Base-by-base conservation (phyloP, 805 yeast species). In the Schwanniomyces yamadae region DNA sequence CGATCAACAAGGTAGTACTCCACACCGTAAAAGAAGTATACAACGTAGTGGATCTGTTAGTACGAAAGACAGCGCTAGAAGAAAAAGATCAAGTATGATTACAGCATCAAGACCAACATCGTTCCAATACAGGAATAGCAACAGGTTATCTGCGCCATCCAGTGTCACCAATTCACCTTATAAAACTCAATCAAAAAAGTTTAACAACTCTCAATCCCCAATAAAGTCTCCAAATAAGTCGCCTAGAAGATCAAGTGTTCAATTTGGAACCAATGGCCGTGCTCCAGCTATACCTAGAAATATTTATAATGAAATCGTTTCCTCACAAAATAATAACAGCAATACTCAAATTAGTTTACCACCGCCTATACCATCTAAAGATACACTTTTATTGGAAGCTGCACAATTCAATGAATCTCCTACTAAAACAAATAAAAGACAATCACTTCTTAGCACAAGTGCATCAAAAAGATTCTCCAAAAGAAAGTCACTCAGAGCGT, bases 361-460 rank as follows among this genome's bases (percentile, higher is more conserved):
- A 6, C 71, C 72, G 11, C 50, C 70, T 2, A 52, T 65, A 35
- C 72, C 72, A 5, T 61, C 71, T n/a, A 66, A 67, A 31, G 72
- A 65, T 34, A 46, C 45, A 25, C 43, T 52, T 23, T 48, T 59
- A 27, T 37, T 57, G 46, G 59, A 50, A 6, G 52, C 67, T 4
- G 65, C 69, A 8, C 55, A 54, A 22, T 38, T 50, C 20, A 19
- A n/a, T 6, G 16, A 8, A 19, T 39, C 61, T 20, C 52, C 55
- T 5, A 19, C 49, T 25, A 46, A 44, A 34, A 33, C 31, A 10
- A 50, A 43, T 30, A 62, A 59, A 45, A 49, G 70, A 23, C 46
- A 44, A 23, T 62, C 70, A 6, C 37, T 58, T 11, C 48, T 58
- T 41, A 47, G 45, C 24, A 49, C 43, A 16, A 50, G 54, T 28